Conservation (phyloP, 208 protist species). For the Sergeia podlipaevii region DNA sequence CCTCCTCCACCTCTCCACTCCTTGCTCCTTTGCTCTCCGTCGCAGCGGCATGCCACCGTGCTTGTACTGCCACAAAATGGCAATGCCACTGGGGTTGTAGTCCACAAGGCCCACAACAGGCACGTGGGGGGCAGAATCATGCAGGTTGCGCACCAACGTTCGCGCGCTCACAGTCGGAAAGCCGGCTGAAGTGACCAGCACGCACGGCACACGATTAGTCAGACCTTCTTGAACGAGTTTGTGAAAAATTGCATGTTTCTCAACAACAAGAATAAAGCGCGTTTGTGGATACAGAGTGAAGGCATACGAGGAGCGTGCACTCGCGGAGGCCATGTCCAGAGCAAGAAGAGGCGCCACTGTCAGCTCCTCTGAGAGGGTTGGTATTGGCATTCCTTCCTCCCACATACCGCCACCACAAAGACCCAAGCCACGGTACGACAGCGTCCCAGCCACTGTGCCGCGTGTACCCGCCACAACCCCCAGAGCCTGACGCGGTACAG, state of each 20-base stretch:
- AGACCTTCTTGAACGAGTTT: slow-evolving; percentile 60
- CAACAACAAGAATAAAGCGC: slow-evolving; percentile 74
- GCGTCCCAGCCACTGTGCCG: slow-evolving; percentile 50
- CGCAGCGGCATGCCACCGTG: slow-evolving; percentile 24
- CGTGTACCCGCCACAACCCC: slow-evolving; percentile 67
- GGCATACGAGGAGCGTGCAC: not conserved
- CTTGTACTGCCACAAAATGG: slow-evolving; percentile 75
- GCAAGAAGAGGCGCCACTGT: slow-evolving; percentile 3
- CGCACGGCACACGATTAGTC: slow-evolving; percentile 49
- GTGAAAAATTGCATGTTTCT: slow-evolving; percentile 82
- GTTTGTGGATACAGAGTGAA: slow-evolving; percentile 37
- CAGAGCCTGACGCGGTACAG: slow-evolving; percentile 52
- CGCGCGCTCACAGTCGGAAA: slow-evolving; percentile 71
- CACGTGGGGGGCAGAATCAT: slow-evolving; percentile 39
- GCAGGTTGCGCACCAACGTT: slow-evolving; percentile 50
- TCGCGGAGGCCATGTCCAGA: not conserved
- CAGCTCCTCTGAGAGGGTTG: slow-evolving; percentile 21
- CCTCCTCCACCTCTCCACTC: not conserved
- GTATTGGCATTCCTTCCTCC: slow-evolving; percentile 26
- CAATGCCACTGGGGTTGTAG: slow-evolving; percentile 77
- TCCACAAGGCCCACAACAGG: slow-evolving; percentile 71
- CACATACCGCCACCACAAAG: slow-evolving; percentile 7
- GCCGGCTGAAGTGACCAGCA: slow-evolving; percentile 76
- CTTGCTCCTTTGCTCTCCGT: no score
- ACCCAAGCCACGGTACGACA: slow-evolving; percentile 38